Conservation (phyloP, 768 basidiomycete genomes). For the Amanita pseudoporphyria region DNA sequence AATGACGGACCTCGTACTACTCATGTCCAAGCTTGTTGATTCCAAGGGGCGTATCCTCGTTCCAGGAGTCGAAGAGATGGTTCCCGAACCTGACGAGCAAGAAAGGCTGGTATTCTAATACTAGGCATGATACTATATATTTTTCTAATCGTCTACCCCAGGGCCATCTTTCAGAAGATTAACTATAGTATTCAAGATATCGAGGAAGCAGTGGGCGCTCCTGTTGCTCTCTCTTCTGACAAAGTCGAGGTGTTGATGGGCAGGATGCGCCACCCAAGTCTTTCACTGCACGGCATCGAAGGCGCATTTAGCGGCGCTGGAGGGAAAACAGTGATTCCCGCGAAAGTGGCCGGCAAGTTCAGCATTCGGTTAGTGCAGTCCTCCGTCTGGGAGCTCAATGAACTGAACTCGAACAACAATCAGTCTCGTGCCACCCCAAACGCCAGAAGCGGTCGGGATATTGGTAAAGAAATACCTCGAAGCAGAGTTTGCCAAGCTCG, state of each 20-base stretch:
- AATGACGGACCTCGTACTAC: conserved; percentile 83
- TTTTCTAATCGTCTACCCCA: conserved; percentile 15
- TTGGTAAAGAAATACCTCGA: conserved; percentile 64
- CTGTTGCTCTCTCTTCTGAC: conserved; percentile 65
- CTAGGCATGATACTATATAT: background rate
- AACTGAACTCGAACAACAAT: background rate
- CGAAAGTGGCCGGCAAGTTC: conserved; percentile 84
- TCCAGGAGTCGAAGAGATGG: conserved; percentile 83
- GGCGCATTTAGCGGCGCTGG: conserved; percentile 84
- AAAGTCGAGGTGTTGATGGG: conserved; percentile 83
- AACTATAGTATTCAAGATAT: conserved; percentile 70
- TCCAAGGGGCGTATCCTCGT: conserved; percentile 75
- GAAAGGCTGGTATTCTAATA: conserved; percentile 42
- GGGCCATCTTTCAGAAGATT: conserved; percentile 61
- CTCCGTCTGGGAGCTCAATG: background rate
- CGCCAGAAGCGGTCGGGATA: conserved; percentile 62
- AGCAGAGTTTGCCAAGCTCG: conserved; percentile 76
- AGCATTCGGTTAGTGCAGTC: conserved; percentile 65
- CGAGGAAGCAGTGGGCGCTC: conserved; percentile 64
- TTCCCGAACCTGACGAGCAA: conserved; percentile 58
- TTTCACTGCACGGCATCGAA: conserved; percentile 93
- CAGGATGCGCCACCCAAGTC: conserved; percentile 81
- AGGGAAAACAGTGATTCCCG: conserved; percentile 91
- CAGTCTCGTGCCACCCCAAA: conserved; percentile 81
- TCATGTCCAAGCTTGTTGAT: conserved; percentile 82